These are phyloP conservation scores for Wallacemonas sp. DNA, from an alignment of 208 protist genomes.

Conservation along the genomic window DNA sequence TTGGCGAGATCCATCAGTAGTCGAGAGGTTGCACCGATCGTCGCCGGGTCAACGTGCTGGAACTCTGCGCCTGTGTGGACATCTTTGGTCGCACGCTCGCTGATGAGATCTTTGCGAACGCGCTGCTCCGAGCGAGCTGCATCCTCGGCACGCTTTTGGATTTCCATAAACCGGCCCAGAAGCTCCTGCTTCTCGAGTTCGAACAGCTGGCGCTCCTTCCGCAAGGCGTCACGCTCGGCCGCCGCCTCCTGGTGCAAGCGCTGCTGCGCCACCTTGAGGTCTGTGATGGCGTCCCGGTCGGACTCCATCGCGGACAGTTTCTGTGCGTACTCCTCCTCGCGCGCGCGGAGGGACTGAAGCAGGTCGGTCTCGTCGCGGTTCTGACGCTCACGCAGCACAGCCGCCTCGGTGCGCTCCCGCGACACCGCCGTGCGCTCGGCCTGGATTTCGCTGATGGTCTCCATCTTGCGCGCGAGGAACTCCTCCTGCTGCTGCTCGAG, in stretches of 20 bases:
- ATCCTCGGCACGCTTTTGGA: slow-evolving; percentile 72
- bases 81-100: slow-evolving; percentile 29
- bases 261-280: slow-evolving; percentile 64
- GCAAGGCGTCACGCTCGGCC: slow-evolving; percentile 66
- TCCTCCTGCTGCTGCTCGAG: slow-evolving; percentile 87
- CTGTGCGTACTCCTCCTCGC: slow-evolving; percentile 68
- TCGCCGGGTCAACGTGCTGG: slow-evolving; percentile 14
- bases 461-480: slow-evolving; percentile 72
- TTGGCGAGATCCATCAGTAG: slow-evolving; percentile 82
- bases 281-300: slow-evolving; percentile 49
- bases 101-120: slow-evolving; percentile 49
- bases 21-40: slow-evolving; percentile 34
- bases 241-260: slow-evolving; percentile 47
- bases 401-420: slow-evolving; percentile 72
- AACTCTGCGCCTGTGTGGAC: neutral
- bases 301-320: slow-evolving; percentile 70
- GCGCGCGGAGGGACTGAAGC: slow-evolving; percentile 68
- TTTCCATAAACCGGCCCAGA: slow-evolving; percentile 60
- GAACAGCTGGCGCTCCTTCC: slow-evolving; percentile 71
- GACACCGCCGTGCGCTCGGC: slow-evolving; percentile 67
- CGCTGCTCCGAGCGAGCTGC: slow-evolving; percentile 52
- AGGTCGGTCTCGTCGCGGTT: slow-evolving; percentile 77
- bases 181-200: slow-evolving; percentile 81
- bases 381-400: slow-evolving; percentile 67
- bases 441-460: slow-evolving; percentile 75